Evolutionary conservation across 225 moss, liverwort and hornwort species (phyloP).

Genomic region (Lunularia cruciata): DNA sequence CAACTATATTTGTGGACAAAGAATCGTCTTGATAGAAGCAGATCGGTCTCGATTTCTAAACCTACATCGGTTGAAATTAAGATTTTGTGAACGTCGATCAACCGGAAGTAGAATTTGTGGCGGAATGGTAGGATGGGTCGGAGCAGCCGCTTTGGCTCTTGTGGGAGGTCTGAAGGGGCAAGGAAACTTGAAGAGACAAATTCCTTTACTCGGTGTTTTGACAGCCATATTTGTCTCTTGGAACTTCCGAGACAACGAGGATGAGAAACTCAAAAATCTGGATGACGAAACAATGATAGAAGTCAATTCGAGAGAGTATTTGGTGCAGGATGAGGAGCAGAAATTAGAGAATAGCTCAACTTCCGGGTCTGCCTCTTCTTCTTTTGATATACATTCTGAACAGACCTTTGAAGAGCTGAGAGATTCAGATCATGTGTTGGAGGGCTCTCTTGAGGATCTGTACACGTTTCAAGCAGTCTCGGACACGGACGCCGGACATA

Average conservation of each 20-base stretch:
- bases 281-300: constrained; percentile 5
- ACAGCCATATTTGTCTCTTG: constrained; percentile 23
- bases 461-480: no score
- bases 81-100: no score
- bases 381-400: no score
- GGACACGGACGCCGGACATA: no score
- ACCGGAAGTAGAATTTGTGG: no score
- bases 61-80: no score
- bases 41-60: no score
- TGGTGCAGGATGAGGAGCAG: constrained; percentile 19
- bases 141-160: constrained; percentile 19
- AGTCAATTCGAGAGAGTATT: constrained; percentile 4
- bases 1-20: no score
- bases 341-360: background rate
- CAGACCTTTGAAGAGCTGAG: no score
- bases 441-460: no score
- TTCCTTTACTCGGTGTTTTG: constrained; percentile 28
- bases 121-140: constrained; percentile 34
- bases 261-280: background rate
- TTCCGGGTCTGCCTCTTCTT: background rate
- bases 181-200: constrained; percentile 22
- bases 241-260: constrained; percentile 13
- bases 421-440: no score
- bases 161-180: constrained; percentile 25
- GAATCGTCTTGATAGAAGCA: no score